A percentile compares a stretch with the other conserved stretches of the same genome.
These are phyloP conservation scores for Hirsutella rhossiliensis DNA, from an alignment of 2,329 filamentous ascomycete genomes.

Conservation along the genomic window DNA sequence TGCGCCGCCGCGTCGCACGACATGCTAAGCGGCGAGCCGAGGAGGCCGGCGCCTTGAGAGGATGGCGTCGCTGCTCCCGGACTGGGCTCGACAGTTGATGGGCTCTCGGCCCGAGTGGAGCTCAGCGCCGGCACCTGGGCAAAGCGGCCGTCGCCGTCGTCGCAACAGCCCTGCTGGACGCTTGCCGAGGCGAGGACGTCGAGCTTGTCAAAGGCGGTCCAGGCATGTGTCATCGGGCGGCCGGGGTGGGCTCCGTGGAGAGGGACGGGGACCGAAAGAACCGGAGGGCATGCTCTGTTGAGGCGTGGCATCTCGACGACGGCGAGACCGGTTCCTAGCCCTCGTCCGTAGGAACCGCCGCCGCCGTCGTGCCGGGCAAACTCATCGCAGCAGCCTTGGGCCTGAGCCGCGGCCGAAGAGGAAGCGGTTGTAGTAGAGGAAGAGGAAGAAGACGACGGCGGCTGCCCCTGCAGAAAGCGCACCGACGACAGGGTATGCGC, in stretches of 20 bases:
- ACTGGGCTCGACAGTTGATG: conserved; percentile 9
- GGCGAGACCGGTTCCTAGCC: background rate
- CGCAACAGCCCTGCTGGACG: conserved; percentile 14
- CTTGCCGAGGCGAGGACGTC: conserved; percentile 27
- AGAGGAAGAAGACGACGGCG: too few species aligned
- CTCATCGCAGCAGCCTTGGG: background rate
- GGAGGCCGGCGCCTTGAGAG: conserved; percentile 4
- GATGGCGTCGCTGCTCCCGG: conserved; percentile 10
- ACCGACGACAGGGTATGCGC: conserved; percentile 12
- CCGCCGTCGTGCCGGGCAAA: background rate
- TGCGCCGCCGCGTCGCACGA: conserved; percentile 21
- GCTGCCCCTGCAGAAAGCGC: background rate
- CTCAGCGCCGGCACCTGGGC: background rate
- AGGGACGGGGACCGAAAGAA: background rate
- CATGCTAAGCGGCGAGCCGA: conserved; percentile 19
- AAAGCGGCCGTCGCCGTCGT: conserved; percentile 8
- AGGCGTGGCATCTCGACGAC: background rate
- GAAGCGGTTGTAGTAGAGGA: background rate
- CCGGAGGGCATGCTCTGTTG: background rate
- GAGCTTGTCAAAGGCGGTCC: conserved; percentile 19
- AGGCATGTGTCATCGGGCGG: background rate
- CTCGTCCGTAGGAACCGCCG: background rate
- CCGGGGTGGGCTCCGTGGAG: background rate
- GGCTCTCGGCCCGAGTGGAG: conserved; percentile 7
- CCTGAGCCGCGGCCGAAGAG: background rate